Base-by-base conservation (phyloP, 176 grass and related monocot species). In the Alloteropsis semialata region DNA sequence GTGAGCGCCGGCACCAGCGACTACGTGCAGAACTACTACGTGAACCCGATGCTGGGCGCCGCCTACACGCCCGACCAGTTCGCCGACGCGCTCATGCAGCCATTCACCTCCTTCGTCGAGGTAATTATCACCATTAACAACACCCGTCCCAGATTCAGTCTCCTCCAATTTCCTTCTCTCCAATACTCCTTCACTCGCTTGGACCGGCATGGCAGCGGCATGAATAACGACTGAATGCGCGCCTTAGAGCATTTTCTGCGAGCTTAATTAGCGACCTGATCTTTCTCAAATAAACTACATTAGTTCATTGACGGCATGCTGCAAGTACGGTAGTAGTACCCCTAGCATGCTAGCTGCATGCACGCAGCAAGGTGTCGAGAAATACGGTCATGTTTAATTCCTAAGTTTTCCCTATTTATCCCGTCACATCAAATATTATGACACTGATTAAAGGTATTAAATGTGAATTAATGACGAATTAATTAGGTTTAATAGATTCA, bases 11-110 rank as follows among this genome's bases (percentile, higher is more conserved):
- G 96, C 37, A 95, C 87, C 84, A 93, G 92, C 60, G 96, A 98
- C 73, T 98, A 87, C 82, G 75, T 98, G 80, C 96, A 98, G 89
- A 98, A 95, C 78, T 95, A 95, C 89, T 98, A 98, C 87, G 85
- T 98, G 25, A 91, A 98, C 74, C 91, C 92, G 12, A 8, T 95
- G 42, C 51, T 98, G 13, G 69, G 38, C 25, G 78, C 51, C 72
- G 25, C 89, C 49, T 91, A 90, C 80, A 93, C 87, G 10, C 79
- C 91, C 1, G 96, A 95, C 12, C 90, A 87, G 84, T 95, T 98
- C 82, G 65, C 81, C 41, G 91, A 92, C 78, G 56, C 81, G 61
- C 91, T 98, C 63, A 75, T 93, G 63, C 89, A 90, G 71, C 90
- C 91, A 1, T 98, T 93, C 86, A 84, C 88, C 34, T 34, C 82